These are phyloP conservation scores for Backusella parvicylindrica DNA, from an alignment of 192 early-diverging fungal genomes.

Conservation along the genomic window DNA sequence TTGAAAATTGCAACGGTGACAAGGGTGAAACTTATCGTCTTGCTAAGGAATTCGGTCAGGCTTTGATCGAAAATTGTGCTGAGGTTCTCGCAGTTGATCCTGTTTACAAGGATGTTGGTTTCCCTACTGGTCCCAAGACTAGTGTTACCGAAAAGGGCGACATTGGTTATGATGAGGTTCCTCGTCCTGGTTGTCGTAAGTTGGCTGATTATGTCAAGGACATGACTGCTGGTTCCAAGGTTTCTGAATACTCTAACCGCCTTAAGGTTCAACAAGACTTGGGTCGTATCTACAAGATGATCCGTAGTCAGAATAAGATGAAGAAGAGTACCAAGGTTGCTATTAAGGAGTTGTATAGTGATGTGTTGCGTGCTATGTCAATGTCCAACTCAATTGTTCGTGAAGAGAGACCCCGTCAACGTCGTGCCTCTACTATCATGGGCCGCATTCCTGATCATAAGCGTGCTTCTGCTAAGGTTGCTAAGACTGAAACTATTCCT, in stretches of 20 bases:
- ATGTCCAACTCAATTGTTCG: slow-evolving; percentile 73
- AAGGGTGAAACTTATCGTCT: slow-evolving; percentile 83
- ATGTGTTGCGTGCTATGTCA: slow-evolving; percentile 67
- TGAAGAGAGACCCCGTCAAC: slow-evolving; percentile 50
- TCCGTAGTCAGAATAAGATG: slow-evolving; percentile 74
- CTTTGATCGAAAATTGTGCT: slow-evolving; percentile 88
- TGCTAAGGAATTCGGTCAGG: slow-evolving; percentile 74
- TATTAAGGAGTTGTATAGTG: slow-evolving; percentile 66
- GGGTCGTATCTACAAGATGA: slow-evolving; percentile 74
- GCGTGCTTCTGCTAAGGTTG: slow-evolving; percentile 36
- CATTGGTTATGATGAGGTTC: slow-evolving; percentile 82
- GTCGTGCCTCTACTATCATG: slow-evolving; percentile 40
- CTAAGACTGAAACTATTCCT: slow-evolving; percentile 66
- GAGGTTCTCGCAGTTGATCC: slow-evolving; percentile 75
- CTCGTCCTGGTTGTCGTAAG: slow-evolving; percentile 80
- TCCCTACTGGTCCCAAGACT: slow-evolving; percentile 83
- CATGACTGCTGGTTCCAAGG: slow-evolving; percentile 71
- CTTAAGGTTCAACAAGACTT: slow-evolving; percentile 77
- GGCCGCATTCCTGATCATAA: slow-evolving; percentile 45
- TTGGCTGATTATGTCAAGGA: slow-evolving; percentile 90
- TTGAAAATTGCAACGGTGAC: slow-evolving; percentile 70
- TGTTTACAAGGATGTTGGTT: slow-evolving; percentile 86
- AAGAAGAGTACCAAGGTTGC: slow-evolving; percentile 69
- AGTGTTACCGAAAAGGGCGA: slow-evolving; percentile 76
- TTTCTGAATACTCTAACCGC: slow-evolving; percentile 72